Evolutionary conservation across 257 asterid species (phyloP), one percentile per base, ranked within the genome.

Genomic region (Eucommia ulmoides): DNA sequence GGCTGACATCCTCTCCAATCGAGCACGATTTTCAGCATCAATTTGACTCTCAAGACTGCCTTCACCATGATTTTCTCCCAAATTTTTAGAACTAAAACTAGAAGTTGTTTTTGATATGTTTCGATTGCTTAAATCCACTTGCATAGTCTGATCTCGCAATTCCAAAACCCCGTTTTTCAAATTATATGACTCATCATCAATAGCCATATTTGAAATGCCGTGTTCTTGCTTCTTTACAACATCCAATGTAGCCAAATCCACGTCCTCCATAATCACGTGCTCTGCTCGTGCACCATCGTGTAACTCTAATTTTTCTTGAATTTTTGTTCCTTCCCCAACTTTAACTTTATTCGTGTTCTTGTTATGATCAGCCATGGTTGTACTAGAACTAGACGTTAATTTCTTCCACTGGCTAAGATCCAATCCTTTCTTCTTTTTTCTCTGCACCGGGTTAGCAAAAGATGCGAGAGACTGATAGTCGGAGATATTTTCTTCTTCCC

Each of bases 21-120:
- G 70, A 53, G 76, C 77, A 54, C 66, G 74, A 61, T 85, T 89
- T 72, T 89, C 88, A 50, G 77, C 74, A 73, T 89, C 96, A 67
- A 89, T 89, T 74, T 89, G 74, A 58, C 78, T 70, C 67, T 75
- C 78, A 48, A 83, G 67, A 63, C 69, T 65, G 42, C 3, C 33
- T 19, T 58, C 69, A 29, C 41, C 67, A 47, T 51, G 67, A 61
- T 77, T 74, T 54, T 63, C 66, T 49, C 35, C 66, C 52, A 56
- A 41, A n/a, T 52, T 63, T 44, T 49, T 55, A 12, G 58, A 57
- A 53, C 59, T 53, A 57, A 71, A 62, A 56, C 56, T 63, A 61
- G 75, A 62, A 53, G 58, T 52, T 33, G 51, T 14, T 24, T 49
- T 21, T 41, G 66, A 33, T 50, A 49, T n/a, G n/a, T n/a, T n/a